Conservation (phyloP, 495 filamentous ascomycete genomes). For the Tuber umbilicatum region DNA sequence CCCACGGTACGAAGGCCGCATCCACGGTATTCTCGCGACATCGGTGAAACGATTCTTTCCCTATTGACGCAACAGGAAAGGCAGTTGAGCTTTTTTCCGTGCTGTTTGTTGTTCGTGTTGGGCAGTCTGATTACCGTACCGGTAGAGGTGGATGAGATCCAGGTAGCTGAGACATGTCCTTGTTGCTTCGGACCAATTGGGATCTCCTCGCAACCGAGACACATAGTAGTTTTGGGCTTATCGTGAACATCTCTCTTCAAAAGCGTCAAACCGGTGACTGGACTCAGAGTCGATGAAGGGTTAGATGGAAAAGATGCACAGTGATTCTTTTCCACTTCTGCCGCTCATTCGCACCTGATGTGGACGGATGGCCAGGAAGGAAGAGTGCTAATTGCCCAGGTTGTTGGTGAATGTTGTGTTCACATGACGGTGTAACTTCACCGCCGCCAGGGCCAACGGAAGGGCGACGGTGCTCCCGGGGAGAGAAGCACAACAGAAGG, state of each 20-base stretch:
- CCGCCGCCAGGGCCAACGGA: not conserved
- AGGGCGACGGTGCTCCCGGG: not conserved
- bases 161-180: not conserved
- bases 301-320: not conserved
- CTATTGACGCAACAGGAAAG: not conserved
- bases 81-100: not conserved
- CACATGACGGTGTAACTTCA: slow-evolving; percentile 2
- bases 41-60: not conserved
- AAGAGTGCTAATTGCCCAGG: not conserved
- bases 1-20: not conserved
- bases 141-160: not conserved
- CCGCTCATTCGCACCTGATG: not conserved
- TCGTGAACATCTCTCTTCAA: not conserved
- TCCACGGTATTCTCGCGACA: not conserved
- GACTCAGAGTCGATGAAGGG: not conserved
- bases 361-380: not conserved
- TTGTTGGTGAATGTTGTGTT: not conserved
- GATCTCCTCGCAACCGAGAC: not conserved
- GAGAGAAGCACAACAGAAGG: not conserved
- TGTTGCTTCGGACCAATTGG: not conserved
- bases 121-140: not conserved
- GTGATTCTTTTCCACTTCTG: not conserved
- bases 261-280: not conserved
- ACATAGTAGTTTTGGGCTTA: not conserved
- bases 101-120: not conserved